Conservation (phyloP, 1,139 yeast genomes). For the Blastobotrys persicus region DNA sequence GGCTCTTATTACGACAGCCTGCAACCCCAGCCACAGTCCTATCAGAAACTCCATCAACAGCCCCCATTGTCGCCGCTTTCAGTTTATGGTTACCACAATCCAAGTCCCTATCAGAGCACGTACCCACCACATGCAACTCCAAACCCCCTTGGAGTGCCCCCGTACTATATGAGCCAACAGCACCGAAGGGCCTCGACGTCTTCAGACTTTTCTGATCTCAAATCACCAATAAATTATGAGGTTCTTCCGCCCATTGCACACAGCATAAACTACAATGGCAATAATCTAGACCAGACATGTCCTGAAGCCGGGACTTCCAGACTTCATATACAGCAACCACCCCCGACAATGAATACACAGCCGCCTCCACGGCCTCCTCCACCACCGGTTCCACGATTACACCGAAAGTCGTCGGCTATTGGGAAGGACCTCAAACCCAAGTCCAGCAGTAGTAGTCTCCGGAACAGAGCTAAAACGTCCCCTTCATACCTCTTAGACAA, state of each 20-base stretch:
- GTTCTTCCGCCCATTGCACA: constrained; percentile 9
- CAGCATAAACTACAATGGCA: neutral
- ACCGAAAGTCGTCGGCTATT: neutral
- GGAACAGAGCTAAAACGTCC: constrained; percentile 12
- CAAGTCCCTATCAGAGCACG: neutral
- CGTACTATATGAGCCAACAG: neutral
- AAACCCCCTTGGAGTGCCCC: neutral
- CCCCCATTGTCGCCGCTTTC: constrained; percentile 8
- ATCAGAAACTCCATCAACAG: constrained; percentile 5
- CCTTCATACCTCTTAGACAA: constrained; percentile 19
- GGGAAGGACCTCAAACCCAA: neutral
- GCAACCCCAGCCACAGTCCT: neutral
- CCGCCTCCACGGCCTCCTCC: constrained; percentile 10
- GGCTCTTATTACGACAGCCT: neutral
- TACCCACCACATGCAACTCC: constrained; percentile 3
- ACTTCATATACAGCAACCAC: neutral
- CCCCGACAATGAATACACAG: neutral
- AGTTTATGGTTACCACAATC: neutral
- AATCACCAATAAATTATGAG: constrained; percentile 9
- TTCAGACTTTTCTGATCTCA: neutral
- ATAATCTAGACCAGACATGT: neutral
- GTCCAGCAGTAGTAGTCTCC: constrained; percentile 5
- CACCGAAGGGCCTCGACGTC: constrained; percentile 1
- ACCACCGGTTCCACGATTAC: neutral
- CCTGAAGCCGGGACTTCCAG: neutral